Base-by-base conservation (phyloP, 2,329 filamentous ascomycete species). In the Verticillium albo-atrum region DNA sequence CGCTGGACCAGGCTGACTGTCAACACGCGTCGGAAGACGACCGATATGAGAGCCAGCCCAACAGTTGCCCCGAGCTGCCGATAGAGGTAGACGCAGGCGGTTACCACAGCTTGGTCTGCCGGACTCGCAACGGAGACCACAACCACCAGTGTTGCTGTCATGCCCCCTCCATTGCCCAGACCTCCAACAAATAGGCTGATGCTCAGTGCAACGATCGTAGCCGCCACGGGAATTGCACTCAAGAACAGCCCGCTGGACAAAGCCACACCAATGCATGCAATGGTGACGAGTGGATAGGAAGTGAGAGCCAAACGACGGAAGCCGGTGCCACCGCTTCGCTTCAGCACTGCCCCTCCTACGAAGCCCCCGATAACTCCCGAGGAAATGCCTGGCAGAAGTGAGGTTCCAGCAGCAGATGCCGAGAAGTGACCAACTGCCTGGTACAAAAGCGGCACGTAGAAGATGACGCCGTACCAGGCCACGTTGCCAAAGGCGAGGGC, bases 241-340 rank as follows among this genome's bases (percentile, higher is more conserved):
- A 85, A 71, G 5, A 91, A 73, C 3, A 79, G 75, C 28, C 75
- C 69, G 50, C 90, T 71, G 0, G 86, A 87, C 1, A 75, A 73
- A 6, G 71, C 69, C 2, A 89, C 77, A 0, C 14, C 6, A 25
- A 14, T 14, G 20, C 42, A 23, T 23, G 42, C 7, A n/a, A 47
- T 2, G 1, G 42, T 4, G n/a, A 47, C 42, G 14, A 23, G 9
- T 10, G n/a, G n/a, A 12, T 23, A 47, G 20, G n/a, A 47, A 9
- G 10, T 12, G 9, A 47, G 42, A 12, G 42, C 20, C n/a, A 47
- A 7, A n/a, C 17, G 42, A 7, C 10, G 20, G 10, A 47, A 10
- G 4, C 42, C 42, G 9, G 4, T 3, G 15, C 14, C 17, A 5
- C 14, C 26, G 9, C 15, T 28, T 17, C 51, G 25, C 5, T 53